Base-by-base conservation (phyloP, 2,329 filamentous ascomycete genomes). In the Podosphaera xanthii region DNA sequence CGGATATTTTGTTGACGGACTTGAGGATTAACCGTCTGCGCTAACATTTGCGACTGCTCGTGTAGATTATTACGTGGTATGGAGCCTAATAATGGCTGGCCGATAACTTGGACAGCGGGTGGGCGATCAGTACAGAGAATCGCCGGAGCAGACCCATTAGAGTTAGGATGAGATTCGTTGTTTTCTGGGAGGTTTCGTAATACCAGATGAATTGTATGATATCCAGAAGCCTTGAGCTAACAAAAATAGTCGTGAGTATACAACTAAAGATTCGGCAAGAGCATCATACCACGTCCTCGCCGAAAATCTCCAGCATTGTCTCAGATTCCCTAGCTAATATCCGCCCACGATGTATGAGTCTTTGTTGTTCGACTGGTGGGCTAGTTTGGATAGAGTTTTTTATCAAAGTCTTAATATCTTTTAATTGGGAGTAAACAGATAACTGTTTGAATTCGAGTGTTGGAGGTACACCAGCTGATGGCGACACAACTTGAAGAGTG, bases 331-430 rank as follows among this genome's bases (percentile, higher is more conserved):
- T 74, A 36, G 72, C 67, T 55, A 83, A 70, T 54, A 80, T 72
- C 42, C 79, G 76, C 0, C 81, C 81, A 49, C 77, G 73, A 64
- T 83, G 76, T 44, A 84, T 83, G 60, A 84, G 69, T 49, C 80
- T 74, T 67, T 83, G 78, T 40, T 76, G 73, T 40, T 79, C 74
- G 61, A 80, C 74, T 14, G 73, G 64, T 2, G 79, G 79, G 58
- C 73, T 75, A 52, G 75, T 67, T 33, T 73, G 69, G 49, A 82
- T 67, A 2, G 68, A 66, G 64, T 79, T 72, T 38, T 78, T 76
- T 60, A 83, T 80, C 66, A 71, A 77, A 50, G 75, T 74, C 67
- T 82, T 83, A 40, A 83, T 70, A 67, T 80, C 71, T 59, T 73
- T 74, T 55, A 83, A 71, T 0, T 78, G 81, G 1, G 76, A 79